Base-by-base conservation (phyloP, 257 asterid species). In the Cinchona pubescens region DNA sequence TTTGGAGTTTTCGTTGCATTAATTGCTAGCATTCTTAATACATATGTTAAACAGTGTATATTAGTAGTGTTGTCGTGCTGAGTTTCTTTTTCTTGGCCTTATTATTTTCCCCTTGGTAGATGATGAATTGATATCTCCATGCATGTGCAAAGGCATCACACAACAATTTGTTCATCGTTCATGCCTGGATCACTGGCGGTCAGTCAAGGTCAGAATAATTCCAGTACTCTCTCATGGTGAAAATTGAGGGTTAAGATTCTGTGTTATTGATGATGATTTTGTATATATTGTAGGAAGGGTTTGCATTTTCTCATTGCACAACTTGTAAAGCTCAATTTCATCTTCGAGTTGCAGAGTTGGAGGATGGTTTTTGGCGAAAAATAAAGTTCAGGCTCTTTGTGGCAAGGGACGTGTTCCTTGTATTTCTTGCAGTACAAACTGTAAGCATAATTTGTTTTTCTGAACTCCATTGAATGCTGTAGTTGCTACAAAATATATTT, bases 131-230 rank as follows among this genome's bases (percentile, higher is more conserved):
- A 87, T 87, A 79, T 82, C 89, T 67, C 89, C 91, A 46, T 85
- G 91, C 86, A 83, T 83, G 88, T 87, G 91, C 84, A 85, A 85
- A 75, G 89, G 91, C 71, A n/a, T n/a, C n/a, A 87, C 91, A 30
- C 91, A 87, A 68, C 89, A 87, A 73, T 87, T 85, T 81, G 91
- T 87, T 78, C 91, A 87, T 78, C 85, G 89, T 30, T 76, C 86
- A 62, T 87, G 91, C 73, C 89, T 87, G 78, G 91, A 87, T 82
- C 89, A 87, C 67, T 87, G 91, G 91, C 84, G 89, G 69, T 87
- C 91, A 8, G 89, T 85, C 38, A 87, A 87, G 84, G 91, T 87
- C 53, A 65, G 81, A 51, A 30, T 73, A 46, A 5, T 42, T 78
- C 8, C 51, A 9, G n/a, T 11, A 10, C 21, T 16, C 23, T 19